Percentiles rank a stretch among this genome's conserved stretches.
Evolutionary conservation across 1,284 basidiomycete genomes (phyloP).

Genomic region (Chiua sp.): DNA sequence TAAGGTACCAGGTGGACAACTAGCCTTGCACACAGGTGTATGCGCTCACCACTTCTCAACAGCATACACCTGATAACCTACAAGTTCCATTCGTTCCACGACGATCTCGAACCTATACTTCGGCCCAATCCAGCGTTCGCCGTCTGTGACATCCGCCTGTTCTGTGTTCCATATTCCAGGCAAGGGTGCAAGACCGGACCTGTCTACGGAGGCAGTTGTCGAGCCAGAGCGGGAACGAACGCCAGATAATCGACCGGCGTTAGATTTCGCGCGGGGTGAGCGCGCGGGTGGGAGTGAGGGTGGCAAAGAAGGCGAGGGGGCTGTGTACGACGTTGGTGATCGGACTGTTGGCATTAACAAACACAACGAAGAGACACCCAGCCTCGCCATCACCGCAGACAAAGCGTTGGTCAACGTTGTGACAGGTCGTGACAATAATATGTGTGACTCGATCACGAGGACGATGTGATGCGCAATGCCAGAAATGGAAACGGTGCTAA

Average conservation of each 20-base stretch:
- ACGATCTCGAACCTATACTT: slow-evolving; percentile 50
- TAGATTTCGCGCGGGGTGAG: slow-evolving; percentile 31
- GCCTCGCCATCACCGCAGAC: slow-evolving; percentile 23
- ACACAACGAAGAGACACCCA: slow-evolving; percentile 17
- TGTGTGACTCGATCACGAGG: slow-evolving; percentile 15
- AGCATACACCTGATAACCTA: slow-evolving; percentile 78
- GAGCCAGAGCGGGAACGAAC: slow-evolving; percentile 40
- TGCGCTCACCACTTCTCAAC: slow-evolving; percentile 78
- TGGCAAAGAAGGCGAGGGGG: slow-evolving; percentile 7
- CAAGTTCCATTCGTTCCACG: slow-evolving; percentile 49
- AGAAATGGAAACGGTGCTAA: slow-evolving; percentile 20
- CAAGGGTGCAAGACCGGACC: slow-evolving; percentile 12
- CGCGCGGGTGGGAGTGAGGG: slow-evolving; percentile 21
- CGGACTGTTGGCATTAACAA: slow-evolving; percentile 39
- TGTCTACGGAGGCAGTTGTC: slow-evolving; percentile 26
- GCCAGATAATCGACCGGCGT: slow-evolving; percentile 31
- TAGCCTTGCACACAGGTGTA: not conserved
- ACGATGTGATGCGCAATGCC: slow-evolving; percentile 23
- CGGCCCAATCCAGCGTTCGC: slow-evolving; percentile 45
- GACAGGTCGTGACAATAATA: slow-evolving; percentile 15
- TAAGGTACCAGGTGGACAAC: slow-evolving; percentile 32
- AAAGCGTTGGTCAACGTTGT: not conserved
- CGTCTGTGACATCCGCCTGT: slow-evolving; percentile 20
- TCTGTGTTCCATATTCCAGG: slow-evolving; percentile 14
- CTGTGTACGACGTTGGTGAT: slow-evolving; percentile 13